Conservation (phyloP, 1,284 basidiomycete genomes). For the Ceratorhiza oryzae-sativae region DNA sequence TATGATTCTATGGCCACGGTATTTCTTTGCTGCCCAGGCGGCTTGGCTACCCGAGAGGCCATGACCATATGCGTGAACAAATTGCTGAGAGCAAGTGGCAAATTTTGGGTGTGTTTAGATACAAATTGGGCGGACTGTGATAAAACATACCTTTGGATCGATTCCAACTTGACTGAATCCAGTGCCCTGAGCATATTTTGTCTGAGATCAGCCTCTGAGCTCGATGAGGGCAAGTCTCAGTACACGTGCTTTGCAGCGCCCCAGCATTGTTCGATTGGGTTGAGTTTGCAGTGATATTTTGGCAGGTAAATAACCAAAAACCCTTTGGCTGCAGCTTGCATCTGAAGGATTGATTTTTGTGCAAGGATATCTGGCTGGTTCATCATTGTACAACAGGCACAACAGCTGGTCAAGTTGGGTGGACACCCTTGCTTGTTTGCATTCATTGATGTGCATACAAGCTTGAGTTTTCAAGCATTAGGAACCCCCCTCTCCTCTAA, state of each 20-base stretch:
- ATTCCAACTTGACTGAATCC: constrained; percentile 21
- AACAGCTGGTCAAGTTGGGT: constrained; percentile 19
- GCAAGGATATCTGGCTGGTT: constrained; percentile 37
- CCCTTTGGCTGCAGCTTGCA: constrained; percentile 4
- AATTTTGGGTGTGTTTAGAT: constrained; percentile 18
- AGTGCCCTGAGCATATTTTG: constrained; percentile 32
- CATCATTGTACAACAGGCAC: constrained; percentile 21
- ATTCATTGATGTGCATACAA: constrained; percentile 38
- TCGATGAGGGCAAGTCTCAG: constrained; percentile 23
- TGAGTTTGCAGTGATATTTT: constrained; percentile 42
- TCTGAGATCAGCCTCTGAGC: constrained; percentile 35
- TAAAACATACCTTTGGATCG: constrained; percentile 30
- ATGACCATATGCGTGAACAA: constrained; percentile 38
- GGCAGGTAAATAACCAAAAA: constrained; percentile 38
- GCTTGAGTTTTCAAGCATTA: constrained; percentile 10
- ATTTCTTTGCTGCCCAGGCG: constrained; percentile 36
- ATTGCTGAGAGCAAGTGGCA: constrained; percentile 30
- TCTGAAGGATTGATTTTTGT: constrained; percentile 39
- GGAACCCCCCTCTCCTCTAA: constrained; percentile 46
- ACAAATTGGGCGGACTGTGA: background rate
- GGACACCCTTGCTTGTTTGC: constrained; percentile 34
- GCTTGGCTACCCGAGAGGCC: constrained; percentile 38
- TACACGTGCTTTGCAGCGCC: constrained; percentile 39
- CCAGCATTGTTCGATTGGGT: constrained; percentile 37
- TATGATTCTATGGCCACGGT: constrained; percentile 33